Percentiles rank a stretch among this genome's conserved stretches.
These are phyloP conservation scores for Daedaleopsis nitida DNA, from an alignment of 768 basidiomycete genomes.

Conservation along the genomic window DNA sequence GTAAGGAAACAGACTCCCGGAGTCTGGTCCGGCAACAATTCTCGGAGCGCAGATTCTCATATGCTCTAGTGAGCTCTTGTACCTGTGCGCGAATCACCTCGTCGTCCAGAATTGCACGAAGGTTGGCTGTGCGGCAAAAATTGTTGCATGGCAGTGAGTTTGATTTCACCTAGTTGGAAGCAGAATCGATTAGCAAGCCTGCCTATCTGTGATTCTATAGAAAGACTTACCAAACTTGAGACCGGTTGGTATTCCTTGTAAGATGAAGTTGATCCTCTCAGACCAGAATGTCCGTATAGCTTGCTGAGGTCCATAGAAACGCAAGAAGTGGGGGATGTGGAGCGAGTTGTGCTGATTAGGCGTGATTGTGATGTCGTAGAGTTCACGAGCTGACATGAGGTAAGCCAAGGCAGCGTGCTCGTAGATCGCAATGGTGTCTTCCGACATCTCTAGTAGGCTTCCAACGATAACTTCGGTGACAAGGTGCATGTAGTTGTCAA, in stretches of 20 bases:
- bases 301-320: conserved; percentile 34
- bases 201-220: too few relatives aligned
- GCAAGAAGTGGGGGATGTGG: conserved; percentile 33
- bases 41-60: neutral
- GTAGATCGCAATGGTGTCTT: conserved; percentile 8
- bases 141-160: neutral
- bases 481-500: conserved; percentile 35
- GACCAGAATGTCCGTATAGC: conserved; percentile 29
- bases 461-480: conserved; percentile 25
- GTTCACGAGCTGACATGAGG: conserved; percentile 12
- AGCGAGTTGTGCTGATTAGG: conserved; percentile 36
- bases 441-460: conserved; percentile 16
- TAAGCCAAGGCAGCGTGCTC: conserved; percentile 21
- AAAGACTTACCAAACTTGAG: conserved; percentile 8
- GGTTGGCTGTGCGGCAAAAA: neutral
- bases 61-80: neutral
- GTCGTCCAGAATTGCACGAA: neutral
- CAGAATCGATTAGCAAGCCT: neutral
- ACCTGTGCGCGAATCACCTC: neutral
- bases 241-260: conserved; percentile 30
- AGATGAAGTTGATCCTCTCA: conserved; percentile 31
- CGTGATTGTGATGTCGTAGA: conserved; percentile 30
- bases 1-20: neutral
- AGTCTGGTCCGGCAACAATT: neutral
- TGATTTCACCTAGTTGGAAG: neutral